Conservation (phyloP, 2,329 filamentous ascomycete species). For the Colletotrichum sansevieriae region DNA sequence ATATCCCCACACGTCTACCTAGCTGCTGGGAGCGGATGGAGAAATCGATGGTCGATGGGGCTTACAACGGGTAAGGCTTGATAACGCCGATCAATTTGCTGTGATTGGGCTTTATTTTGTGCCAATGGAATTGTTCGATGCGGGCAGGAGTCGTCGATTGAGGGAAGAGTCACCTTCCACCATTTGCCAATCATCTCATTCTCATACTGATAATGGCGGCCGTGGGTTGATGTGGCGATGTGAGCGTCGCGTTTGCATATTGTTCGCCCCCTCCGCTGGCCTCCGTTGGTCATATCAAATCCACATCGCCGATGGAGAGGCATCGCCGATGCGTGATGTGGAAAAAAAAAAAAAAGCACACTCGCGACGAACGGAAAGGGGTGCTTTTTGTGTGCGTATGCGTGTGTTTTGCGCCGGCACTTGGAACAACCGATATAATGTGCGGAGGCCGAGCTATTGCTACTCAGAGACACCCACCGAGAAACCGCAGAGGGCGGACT, state of each 20-base stretch:
- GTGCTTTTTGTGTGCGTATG: neutral
- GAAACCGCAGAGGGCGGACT: neutral
- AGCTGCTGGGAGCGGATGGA: constrained; percentile 10
- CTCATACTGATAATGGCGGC: constrained; percentile 2
- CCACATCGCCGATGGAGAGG: neutral
- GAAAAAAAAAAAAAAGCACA: neutral
- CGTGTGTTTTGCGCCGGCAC: no score
- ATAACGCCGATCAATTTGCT: constrained; percentile 8
- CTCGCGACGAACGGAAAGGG: neutral
- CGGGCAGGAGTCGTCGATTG: constrained; percentile 2
- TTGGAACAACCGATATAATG: no score
- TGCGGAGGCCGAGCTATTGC: no score
- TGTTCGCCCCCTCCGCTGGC: constrained; percentile 2
- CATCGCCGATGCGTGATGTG: constrained; percentile 2
- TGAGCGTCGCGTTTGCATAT: neutral
- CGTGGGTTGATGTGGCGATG: constrained; percentile 8
- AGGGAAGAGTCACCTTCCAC: neutral
- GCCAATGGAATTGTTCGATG: constrained; percentile 15
- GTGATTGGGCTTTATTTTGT: neutral
- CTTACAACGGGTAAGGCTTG: constrained; percentile 19
- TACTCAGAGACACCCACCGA: no score
- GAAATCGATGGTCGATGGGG: constrained; percentile 1
- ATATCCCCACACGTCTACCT: constrained; percentile 19
- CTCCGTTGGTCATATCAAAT: no score
- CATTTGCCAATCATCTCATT: neutral